Base-by-base conservation (phyloP, 2,329 filamentous ascomycete species). In the Sclerotiophoma versabilis region DNA sequence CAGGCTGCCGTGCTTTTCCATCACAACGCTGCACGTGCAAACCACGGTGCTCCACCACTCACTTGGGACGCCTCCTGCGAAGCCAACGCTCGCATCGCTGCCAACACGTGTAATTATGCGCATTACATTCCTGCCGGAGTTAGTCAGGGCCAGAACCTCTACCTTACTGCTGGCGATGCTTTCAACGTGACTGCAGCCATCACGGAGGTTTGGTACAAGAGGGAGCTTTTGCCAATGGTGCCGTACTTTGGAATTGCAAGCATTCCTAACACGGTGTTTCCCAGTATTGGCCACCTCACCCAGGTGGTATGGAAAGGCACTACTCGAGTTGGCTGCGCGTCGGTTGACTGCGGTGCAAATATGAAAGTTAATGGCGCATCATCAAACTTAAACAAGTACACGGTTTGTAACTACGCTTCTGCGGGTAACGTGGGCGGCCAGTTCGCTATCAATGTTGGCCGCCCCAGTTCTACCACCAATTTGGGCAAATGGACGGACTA, bases 61-160 rank as follows among this genome's bases (percentile, higher is more conserved):
- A 71, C 68, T 43, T 98, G 91, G 89, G 83, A 87, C 66, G 69
- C 78, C 92, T 49, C 88, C 87, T 49, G 69, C 73, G 48, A 79
- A 27, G 25, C 36, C 0, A 25, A 25, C n/a, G 41, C 41, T 17
- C 41, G 29, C 12, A 5, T 23, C 2, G 20, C 41, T 7, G 41
- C 41, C 5, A 17, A 17, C 4, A 44, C 41, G 1, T 44, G 41
- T 19, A 25, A 6, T 5, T 32, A 33, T 20, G 29, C 20, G 14
- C 29, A 7, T 12, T 44, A 22, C 41, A 1, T 33, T n/a, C 29
- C 41, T 8, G 38, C 61, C 1, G 58, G 56, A 26, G 53, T 44
- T 50, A 81, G 83, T 37, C 93, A 98, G 80, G 93, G 93, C 59
- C 93, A 99, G 80, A 99, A 98, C 83, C 88, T 98, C 55, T 93